phyloP scores from a whole-genome alignment of 2,329 filamentous ascomycete species.

The Emericellopsis atlantica region DNA sequence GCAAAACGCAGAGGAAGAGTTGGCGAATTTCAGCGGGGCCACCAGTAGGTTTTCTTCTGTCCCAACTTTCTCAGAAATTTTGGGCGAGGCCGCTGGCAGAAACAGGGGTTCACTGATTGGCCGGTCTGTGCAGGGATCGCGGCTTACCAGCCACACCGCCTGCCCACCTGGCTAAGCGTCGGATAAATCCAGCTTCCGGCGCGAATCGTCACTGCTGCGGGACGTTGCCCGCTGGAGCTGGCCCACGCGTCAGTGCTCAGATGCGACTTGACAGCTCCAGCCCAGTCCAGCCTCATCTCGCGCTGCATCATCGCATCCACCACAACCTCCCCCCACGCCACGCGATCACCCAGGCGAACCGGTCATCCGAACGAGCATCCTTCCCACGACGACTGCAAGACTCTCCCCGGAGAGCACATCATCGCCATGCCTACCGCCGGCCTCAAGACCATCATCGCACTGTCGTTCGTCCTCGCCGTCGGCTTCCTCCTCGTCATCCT shows the following conservation, averaged over 20 bases:
- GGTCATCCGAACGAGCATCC: constrained; percentile 1
- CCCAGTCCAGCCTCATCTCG: not conserved
- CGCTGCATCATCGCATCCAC: constrained; percentile 2
- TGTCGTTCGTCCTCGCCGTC: constrained; percentile 97
- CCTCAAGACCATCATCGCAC: constrained; percentile 96
- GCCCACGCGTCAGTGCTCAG: too few relatives aligned
- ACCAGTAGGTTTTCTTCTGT: not conserved
- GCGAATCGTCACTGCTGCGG: not conserved
- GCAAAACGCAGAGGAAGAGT: constrained; percentile 6
- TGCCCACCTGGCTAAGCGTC: not conserved
- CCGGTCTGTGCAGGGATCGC: not conserved
- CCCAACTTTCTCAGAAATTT: constrained; percentile 4
- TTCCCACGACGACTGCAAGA: not conserved
- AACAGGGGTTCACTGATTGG: not conserved
- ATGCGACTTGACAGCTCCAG: not conserved
- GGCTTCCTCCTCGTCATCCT: constrained; percentile 98
- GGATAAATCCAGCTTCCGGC: not conserved
- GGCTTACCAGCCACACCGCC: not conserved
- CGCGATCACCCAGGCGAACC: not conserved
- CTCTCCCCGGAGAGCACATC: constrained; percentile 2
- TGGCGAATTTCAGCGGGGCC: constrained; percentile 9
- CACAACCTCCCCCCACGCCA: not conserved
- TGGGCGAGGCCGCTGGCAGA: constrained; percentile 1
- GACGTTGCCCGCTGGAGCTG: too few relatives aligned
- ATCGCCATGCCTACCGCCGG: constrained; percentile 62